Base-by-base conservation (phyloP, 208 protist species). In the Trypanosoma caninum region DNA sequence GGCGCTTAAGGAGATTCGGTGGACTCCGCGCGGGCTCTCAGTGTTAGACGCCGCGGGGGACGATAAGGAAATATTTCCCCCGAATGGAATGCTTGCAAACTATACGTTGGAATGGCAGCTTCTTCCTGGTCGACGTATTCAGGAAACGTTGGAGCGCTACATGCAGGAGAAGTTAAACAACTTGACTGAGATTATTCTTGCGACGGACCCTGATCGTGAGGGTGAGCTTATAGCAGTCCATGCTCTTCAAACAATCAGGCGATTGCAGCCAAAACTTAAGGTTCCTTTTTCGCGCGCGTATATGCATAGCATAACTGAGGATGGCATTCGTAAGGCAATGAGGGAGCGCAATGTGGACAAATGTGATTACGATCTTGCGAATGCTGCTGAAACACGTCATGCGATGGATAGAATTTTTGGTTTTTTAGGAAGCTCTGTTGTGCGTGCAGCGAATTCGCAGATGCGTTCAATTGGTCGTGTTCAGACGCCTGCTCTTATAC, bases 211-310 rank as follows among this genome's bases (percentile, higher is more conserved):
- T 13, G 90, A 96, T 76, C 76, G 90, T 11, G 90, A 96, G 50
- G 90, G 90, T 5, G 90, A 96, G 71, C 80, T 96, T 38, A 96
- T 96, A 59, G 90, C 90, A 10, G 84, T 92, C 40, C 90, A 96
- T 75, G 80, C 79, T 20, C 69, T 87, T 30, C 81, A 89, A 42
- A 62, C 91, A 16, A 76, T 94, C 35, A 70, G 77, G 1, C 68
- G 77, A 30, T 76, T 93, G 74, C 92, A 91, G 53, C 87, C 87
- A 27, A 77, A 91, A 23, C 56, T 91, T 4, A 74, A 72, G 22
- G 74, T 90, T 41, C 85, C 85, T 20, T 96, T 87, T 63, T 90
- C 90, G 18, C 82, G 90, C n/a, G 90, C 90, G 5, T 96, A 96
- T 72, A 90, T 96, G 65, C 87, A 96, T 74, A 92, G 86, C 66